Conservation (phyloP, 2,329 filamentous ascomycete species). For the Fusarium sp. region DNA sequence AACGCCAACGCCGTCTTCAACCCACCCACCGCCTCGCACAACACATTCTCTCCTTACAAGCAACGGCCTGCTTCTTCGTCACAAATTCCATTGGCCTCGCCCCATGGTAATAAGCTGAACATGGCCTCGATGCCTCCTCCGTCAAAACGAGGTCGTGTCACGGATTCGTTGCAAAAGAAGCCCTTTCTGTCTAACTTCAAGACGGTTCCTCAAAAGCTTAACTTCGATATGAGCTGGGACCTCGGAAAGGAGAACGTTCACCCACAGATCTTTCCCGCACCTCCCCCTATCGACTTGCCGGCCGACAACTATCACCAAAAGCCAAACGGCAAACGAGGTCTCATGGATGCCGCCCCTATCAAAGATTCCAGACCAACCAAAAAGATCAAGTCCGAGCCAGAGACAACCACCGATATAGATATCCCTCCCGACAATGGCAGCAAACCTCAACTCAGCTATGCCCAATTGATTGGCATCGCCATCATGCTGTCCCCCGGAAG, state of each 20-base stretch:
- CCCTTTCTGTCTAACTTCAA: slow-evolving; percentile 73
- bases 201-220: slow-evolving; percentile 68
- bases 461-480: slow-evolving; percentile 95
- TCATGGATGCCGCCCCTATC: slow-evolving; percentile 81
- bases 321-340: slow-evolving; percentile 69
- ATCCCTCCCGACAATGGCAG: slow-evolving; percentile 86
- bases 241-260: slow-evolving; percentile 72
- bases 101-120: slow-evolving; percentile 73
- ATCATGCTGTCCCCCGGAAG: slow-evolving; percentile 89
- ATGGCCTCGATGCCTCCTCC: slow-evolving; percentile 78
- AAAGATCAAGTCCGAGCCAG: slow-evolving; percentile 73
- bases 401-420: slow-evolving; percentile 9
- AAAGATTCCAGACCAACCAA: slow-evolving; percentile 78
- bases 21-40: slow-evolving; percentile 67
- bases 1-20: slow-evolving; percentile 78
- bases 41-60: slow-evolving; percentile 80
- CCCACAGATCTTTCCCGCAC: slow-evolving; percentile 65
- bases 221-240: slow-evolving; percentile 58
- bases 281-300: slow-evolving; percentile 63
- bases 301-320: slow-evolving; percentile 69
- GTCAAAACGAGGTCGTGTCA: slow-evolving; percentile 65
- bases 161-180: slow-evolving; percentile 80
- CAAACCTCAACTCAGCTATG: slow-evolving; percentile 95
- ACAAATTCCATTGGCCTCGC: slow-evolving; percentile 69
- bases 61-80: slow-evolving; percentile 72